phyloP scores from a whole-genome alignment of 225 moss, liverwort and hornwort genomes.

The Sphagnum contortum region DNA sequence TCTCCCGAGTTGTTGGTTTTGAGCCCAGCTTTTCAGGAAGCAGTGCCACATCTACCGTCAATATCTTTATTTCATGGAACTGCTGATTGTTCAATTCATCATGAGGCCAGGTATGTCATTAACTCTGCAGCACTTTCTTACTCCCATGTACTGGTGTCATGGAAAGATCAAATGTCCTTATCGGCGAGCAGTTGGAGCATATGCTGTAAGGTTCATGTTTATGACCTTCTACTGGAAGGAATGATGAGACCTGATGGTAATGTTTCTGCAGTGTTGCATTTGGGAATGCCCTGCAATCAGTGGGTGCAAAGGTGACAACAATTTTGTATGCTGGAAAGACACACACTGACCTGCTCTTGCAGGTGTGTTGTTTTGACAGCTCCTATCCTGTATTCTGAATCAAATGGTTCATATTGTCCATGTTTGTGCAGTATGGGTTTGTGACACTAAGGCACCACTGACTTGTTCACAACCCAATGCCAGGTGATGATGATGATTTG shows the following conservation, averaged over 20 bases:
- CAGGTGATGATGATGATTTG: constrained; percentile 47
- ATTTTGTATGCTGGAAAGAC: constrained; percentile 52
- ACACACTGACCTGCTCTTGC: constrained; percentile 78
- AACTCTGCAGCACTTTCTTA: no score
- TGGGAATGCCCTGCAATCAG: constrained; percentile 22
- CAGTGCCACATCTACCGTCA: constrained; percentile 50
- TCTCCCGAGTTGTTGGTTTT: constrained; percentile 58
- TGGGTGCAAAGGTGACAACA: constrained; percentile 29
- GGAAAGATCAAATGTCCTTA: no score
- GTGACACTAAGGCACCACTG: not conserved
- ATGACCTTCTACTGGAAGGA: no score
- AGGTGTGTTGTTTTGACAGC: constrained; percentile 23
- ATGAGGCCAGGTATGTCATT: constrained; percentile 37
- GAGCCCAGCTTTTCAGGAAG: constrained; percentile 35
- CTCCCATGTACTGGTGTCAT: no score
- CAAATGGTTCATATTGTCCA: no score
- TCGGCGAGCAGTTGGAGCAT: no score
- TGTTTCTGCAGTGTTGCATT: constrained; percentile 35
- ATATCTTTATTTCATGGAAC: constrained; percentile 54
- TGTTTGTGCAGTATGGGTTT: no score
- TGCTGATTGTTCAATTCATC: constrained; percentile 61
- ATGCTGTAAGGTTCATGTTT: no score
- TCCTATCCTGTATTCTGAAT: not conserved
- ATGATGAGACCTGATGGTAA: no score
- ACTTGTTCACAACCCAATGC: constrained; percentile 58